phyloP scores from a whole-genome alignment of 495 filamentous ascomycete species.

The Xylaria venustula region DNA sequence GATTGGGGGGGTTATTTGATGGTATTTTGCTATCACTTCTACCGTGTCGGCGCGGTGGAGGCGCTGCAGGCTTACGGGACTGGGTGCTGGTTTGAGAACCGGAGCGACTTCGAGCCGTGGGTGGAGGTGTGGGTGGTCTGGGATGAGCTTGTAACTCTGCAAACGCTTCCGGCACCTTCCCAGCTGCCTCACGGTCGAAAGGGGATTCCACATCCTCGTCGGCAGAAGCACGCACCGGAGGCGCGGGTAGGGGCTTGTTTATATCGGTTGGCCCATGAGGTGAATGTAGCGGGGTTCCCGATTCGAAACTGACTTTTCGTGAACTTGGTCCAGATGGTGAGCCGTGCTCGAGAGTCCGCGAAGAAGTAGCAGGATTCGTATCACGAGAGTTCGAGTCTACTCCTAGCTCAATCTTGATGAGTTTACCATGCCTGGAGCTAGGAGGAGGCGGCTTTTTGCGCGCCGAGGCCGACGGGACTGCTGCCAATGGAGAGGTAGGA shows the following conservation, averaged over 20 bases:
- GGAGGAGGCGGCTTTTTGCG: slow-evolving; percentile 54
- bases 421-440: slow-evolving; percentile 65
- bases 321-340: slow-evolving; percentile 25
- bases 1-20: slow-evolving; percentile 20
- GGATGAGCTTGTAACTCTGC: slow-evolving; percentile 27
- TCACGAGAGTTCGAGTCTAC: slow-evolving; percentile 22
- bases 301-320: slow-evolving; percentile 19
- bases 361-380: slow-evolving; percentile 22
- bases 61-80: slow-evolving; percentile 42
- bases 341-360: slow-evolving; percentile 17
- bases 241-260: slow-evolving; percentile 50
- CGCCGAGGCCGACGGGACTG: slow-evolving; percentile 19
- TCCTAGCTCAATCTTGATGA: slow-evolving; percentile 50
- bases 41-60: slow-evolving; percentile 48
- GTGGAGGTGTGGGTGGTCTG: slow-evolving; percentile 27
- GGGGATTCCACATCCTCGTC: slow-evolving; percentile 39
- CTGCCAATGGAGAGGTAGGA: slow-evolving; percentile 32
- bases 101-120: slow-evolving; percentile 32
- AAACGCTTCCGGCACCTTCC: slow-evolving; percentile 40
- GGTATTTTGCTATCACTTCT: slow-evolving; percentile 38
- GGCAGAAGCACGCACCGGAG: slow-evolving; percentile 39
- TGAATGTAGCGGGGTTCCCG: slow-evolving; percentile 8
- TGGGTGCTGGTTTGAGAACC: slow-evolving; percentile 29
- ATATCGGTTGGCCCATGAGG: slow-evolving; percentile 36
- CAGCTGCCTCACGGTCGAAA: slow-evolving; percentile 46